phyloP scores from a whole-genome alignment of 768 basidiomycete species.

The Pleurotus citrinopileatus region DNA sequence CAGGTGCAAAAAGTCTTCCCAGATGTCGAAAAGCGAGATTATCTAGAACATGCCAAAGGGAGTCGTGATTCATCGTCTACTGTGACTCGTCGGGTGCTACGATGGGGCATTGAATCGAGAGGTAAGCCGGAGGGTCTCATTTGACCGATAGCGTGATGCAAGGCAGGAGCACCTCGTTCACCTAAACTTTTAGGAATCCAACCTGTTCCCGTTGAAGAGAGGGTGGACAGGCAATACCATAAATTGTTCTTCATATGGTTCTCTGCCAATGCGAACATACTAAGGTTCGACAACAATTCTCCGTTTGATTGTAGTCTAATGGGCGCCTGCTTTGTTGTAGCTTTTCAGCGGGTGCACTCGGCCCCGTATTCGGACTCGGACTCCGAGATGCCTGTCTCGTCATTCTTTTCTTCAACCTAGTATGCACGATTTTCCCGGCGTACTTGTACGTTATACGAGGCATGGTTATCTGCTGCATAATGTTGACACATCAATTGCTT shows the following conservation, averaged over 20 bases:
- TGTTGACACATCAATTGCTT: constrained; percentile 3
- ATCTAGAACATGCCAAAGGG: too few species aligned
- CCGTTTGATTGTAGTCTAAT: not conserved
- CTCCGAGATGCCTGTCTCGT: constrained; percentile 51
- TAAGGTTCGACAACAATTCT: constrained; percentile 35
- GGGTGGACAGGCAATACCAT: constrained; percentile 55
- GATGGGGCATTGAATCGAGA: too few species aligned
- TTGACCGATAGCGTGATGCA: too few species aligned
- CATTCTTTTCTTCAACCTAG: constrained; percentile 35
- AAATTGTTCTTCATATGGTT: constrained; percentile 76
- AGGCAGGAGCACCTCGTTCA: too few species aligned
- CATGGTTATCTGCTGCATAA: not conserved
- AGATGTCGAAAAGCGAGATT: too few species aligned
- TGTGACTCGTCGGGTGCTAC: too few species aligned
- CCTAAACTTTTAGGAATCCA: too few species aligned
- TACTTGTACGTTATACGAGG: constrained; percentile 47
- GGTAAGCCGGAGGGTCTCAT: too few species aligned
- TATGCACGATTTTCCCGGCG: constrained; percentile 55
- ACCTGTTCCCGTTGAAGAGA: constrained; percentile 47
- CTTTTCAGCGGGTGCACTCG: constrained; percentile 58
- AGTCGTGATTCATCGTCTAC: too few species aligned
- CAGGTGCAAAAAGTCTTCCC: too few species aligned
- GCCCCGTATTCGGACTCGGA: constrained; percentile 54
- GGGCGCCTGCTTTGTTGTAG: constrained; percentile 18
- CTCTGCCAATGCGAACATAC: constrained; percentile 64